Evolutionary conservation across 192 early-diverging fungal genomes (phyloP).

Genomic region (Ramicandelaber brevisporus): DNA sequence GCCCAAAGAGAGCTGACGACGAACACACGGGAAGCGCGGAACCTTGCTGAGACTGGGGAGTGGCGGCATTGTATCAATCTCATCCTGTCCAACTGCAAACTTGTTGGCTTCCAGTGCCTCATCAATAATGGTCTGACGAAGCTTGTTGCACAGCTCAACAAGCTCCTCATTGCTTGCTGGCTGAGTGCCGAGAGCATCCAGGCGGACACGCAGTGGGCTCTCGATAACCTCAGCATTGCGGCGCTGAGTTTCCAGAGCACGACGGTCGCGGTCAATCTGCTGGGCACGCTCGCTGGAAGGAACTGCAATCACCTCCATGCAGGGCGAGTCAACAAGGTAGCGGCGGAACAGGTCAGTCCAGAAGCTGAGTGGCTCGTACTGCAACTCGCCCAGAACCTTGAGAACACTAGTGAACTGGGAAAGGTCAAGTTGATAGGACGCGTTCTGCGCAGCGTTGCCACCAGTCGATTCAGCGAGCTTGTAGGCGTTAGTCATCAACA

Average conservation of each 20-base stretch:
- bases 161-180: no score
- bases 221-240: conserved; percentile 5
- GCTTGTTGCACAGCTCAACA: no score
- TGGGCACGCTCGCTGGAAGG: conserved; percentile 5
- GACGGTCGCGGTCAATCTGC: conserved; percentile 4
- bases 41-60: no score
- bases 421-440: background rate
- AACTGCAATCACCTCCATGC: conserved; percentile 7
- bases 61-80: no score
- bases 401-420: background rate
- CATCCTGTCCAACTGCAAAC: no score
- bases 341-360: conserved; percentile 13
- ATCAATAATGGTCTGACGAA: no score
- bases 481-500: no score
- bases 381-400: conserved; percentile 4
- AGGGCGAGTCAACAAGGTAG: conserved; percentile 9
- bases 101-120: conserved; percentile 7
- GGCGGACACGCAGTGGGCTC: conserved; percentile 4
- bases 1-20: no score
- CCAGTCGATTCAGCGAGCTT: no score
- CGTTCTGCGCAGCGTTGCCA: no score
- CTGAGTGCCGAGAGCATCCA: conserved; percentile 13
- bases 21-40: no score
- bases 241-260: conserved; percentile 4
- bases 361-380: conserved; percentile 3